A percentile compares a stretch with the other conserved stretches of the same genome.
Conservation (phyloP, 2,329 filamentous ascomycete genomes). For the Pseudopithomyces chartarum region DNA sequence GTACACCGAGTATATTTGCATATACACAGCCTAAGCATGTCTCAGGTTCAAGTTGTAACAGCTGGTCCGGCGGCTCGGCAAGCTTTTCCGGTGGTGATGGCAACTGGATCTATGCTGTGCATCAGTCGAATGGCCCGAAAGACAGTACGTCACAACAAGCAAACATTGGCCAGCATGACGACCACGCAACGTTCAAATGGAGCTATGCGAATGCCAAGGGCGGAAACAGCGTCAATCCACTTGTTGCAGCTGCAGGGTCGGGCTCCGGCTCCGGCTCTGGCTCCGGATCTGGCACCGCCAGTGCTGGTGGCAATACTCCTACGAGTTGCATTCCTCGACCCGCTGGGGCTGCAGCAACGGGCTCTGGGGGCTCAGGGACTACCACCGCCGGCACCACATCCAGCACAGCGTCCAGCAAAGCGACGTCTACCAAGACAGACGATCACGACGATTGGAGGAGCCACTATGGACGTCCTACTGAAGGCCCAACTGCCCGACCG, state of each 20-base stretch:
- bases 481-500: slow-evolving; percentile 24
- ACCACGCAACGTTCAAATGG: slow-evolving; percentile 49
- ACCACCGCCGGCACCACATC: background rate
- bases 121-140: slow-evolving; percentile 52
- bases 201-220: slow-evolving; percentile 57
- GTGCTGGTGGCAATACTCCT: slow-evolving; percentile 6
- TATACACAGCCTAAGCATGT: slow-evolving; percentile 13
- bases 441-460: slow-evolving; percentile 7
- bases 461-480: slow-evolving; percentile 8
- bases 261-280: slow-evolving; percentile 16
- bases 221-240: slow-evolving; percentile 53
- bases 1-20: slow-evolving; percentile 7
- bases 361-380: background rate
- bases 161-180: slow-evolving; percentile 53
- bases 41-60: slow-evolving; percentile 57
- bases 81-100: slow-evolving; percentile 51
- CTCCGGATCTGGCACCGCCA: slow-evolving; percentile 18
- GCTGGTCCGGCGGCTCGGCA: slow-evolving; percentile 59
- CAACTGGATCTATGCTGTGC: slow-evolving; percentile 58
- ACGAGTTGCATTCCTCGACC: slow-evolving; percentile 39
- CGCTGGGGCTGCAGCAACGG: slow-evolving; percentile 13
- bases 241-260: slow-evolving; percentile 35
- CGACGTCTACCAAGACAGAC: slow-evolving; percentile 9
- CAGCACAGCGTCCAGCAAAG: slow-evolving; percentile 4
- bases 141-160: slow-evolving; percentile 52